Evolutionary conservation across 768 basidiomycete species (phyloP), one percentile per base, ranked within the genome.

Genomic region (Tricholoma bakamatsutake): DNA sequence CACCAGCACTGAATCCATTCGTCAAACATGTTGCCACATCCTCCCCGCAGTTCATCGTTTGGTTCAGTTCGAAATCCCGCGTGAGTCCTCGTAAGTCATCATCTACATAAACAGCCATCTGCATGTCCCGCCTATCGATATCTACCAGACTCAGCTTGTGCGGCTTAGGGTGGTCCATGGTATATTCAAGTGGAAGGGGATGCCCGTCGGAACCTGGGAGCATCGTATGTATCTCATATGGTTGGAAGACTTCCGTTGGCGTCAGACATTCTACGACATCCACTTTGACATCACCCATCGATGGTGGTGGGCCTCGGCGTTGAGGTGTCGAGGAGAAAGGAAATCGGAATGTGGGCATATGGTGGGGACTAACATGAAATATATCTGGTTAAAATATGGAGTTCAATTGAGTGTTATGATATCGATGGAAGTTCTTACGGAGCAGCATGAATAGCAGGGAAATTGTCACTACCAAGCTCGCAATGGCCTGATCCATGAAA

Each of bases 121-220:
- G 55, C 34, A 60, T 57, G 49, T 67, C 66, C 34, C 56, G 57
- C 11, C 40, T 59, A 37, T 62, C 66, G 37, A 64, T 58, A 15
- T 63, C 64, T 2, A 62, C 50, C 27, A 65, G 27, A 33, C 59
- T 58, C 18, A 67, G 28, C 15, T 28, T 52, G 49, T 67, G 64
- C 1, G 59, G 33, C 15, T 60, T 61, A n/a, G 30, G 31, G 49
- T 47, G 51, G 54, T 64, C 54, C 12, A 64, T 46, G 7, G 55
- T 63, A 50, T 66, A 66, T 42, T 62, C 57, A 35, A 65, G 37
- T n/a, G 66, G 64, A 6, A 57, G 34, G 8, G 60, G 56, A 24
- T 57, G 46, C 12, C 57, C 61, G 21, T 62, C 59, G 1, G 57
- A 21, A 10, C 61, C 65, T 10, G 62, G 61, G 21, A 55, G 27